Evolutionary conservation across 768 basidiomycete genomes (phyloP).

Genomic region (Pleurotus citrinopileatus): DNA sequence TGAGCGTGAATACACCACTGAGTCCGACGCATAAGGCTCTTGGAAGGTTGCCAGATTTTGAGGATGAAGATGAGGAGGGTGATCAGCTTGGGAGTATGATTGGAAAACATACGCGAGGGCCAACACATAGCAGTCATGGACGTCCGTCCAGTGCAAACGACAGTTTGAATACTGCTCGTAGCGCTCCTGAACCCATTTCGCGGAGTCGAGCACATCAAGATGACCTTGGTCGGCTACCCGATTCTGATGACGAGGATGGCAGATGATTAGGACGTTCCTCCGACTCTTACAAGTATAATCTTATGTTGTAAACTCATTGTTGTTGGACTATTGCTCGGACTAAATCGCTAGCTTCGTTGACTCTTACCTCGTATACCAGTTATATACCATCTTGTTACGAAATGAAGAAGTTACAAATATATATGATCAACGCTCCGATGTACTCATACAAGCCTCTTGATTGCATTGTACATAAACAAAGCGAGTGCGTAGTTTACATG

Average conservation of each 20-base stretch:
- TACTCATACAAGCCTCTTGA: too few relatives aligned
- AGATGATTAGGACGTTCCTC: not conserved
- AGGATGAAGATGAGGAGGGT: slow-evolving; percentile 6
- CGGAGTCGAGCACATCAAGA: not conserved
- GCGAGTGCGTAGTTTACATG: too few relatives aligned
- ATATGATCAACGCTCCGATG: too few relatives aligned
- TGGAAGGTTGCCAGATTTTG: slow-evolving; percentile 4
- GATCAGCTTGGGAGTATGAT: not conserved
- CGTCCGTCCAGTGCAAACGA: not conserved
- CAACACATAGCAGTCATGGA: not conserved
- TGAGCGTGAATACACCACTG: not conserved
- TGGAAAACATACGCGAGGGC: not conserved
- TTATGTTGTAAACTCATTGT: not conserved
- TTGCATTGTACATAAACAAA: too few relatives aligned
- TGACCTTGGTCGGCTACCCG: slow-evolving; percentile 5
- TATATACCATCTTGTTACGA: too few relatives aligned
- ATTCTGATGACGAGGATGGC: slow-evolving; percentile 2
- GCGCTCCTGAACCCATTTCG: not conserved
- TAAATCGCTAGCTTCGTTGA: too few relatives aligned
- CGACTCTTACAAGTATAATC: not conserved
- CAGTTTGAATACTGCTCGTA: not conserved
- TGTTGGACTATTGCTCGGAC: too few relatives aligned
- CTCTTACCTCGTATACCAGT: too few relatives aligned
- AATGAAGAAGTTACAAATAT: too few relatives aligned
- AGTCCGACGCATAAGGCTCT: not conserved